Conservation (phyloP, 768 basidiomycete species). For the Kwoniella mangroviensis region DNA sequence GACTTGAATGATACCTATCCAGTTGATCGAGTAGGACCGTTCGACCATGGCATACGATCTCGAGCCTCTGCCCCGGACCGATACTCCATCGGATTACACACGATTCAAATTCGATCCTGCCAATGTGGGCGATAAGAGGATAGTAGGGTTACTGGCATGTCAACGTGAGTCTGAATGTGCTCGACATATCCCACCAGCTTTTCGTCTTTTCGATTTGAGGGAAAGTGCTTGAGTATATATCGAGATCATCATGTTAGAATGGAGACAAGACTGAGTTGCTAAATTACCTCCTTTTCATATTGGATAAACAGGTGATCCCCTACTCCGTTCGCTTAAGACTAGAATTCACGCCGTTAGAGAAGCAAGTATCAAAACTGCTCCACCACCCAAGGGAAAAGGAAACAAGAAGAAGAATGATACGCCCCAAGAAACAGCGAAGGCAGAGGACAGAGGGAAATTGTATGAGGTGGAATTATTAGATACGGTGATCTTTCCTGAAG, state of each 20-base stretch:
- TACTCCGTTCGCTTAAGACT: constrained; percentile 37
- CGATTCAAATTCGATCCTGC: constrained; percentile 50
- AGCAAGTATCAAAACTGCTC: constrained; percentile 38
- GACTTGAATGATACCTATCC: too few species aligned
- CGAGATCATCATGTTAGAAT: too few species aligned
- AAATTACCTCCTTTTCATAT: not conserved
- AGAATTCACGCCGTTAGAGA: constrained; percentile 32
- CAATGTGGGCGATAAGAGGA: constrained; percentile 41
- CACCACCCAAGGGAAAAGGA: constrained; percentile 44
- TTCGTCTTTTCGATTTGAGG: too few species aligned
- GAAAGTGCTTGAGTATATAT: too few species aligned
- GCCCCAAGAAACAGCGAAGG: not conserved
- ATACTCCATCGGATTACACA: constrained; percentile 50
- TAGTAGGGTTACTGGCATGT: constrained; percentile 57
- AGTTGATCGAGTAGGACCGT: too few species aligned
- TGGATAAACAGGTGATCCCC: constrained; percentile 42
- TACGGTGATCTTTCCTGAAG: constrained; percentile 57
- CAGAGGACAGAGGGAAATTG: constrained; percentile 35
- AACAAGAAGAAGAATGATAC: constrained; percentile 34
- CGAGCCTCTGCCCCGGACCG: constrained; percentile 20
- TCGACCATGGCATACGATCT: constrained; percentile 25
- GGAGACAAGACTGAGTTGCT: too few species aligned
- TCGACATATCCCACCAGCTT: too few species aligned
- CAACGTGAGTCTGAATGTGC: constrained; percentile 41
- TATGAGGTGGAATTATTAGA: constrained; percentile 55